phyloP scores from a whole-genome alignment of 2,329 filamentous ascomycete species.

The Podosphaera fusca region DNA sequence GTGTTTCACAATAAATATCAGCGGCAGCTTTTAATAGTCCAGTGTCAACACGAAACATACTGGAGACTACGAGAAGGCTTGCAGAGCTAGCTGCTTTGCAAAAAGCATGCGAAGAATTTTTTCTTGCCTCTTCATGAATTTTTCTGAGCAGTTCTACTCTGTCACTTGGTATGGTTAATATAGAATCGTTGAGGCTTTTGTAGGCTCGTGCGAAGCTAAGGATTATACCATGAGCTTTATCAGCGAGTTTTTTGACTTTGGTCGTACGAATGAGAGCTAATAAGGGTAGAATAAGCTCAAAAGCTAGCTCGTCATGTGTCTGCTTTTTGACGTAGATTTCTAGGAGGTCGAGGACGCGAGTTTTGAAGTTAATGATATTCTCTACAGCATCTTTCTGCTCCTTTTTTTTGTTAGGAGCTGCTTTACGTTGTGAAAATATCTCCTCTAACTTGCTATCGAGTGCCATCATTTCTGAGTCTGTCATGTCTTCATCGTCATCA shows the following conservation, averaged over 20 bases:
- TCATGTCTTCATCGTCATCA: conserved; percentile 65
- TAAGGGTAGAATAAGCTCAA: conserved; percentile 52
- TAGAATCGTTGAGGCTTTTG: conserved; percentile 17
- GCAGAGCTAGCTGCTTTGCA: conserved; percentile 52
- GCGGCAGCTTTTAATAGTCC: conserved; percentile 30
- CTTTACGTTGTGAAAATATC: conserved; percentile 60
- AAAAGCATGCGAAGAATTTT: conserved; percentile 44
- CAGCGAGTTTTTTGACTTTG: conserved; percentile 48
- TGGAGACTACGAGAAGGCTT: conserved; percentile 41
- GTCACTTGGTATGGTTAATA: conserved; percentile 11
- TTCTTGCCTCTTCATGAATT: conserved; percentile 44
- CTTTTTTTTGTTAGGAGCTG: conserved; percentile 47
- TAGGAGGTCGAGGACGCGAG: conserved; percentile 70
- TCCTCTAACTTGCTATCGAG: conserved; percentile 64
- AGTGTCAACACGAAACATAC: conserved; percentile 32
- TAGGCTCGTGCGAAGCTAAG: conserved; percentile 43
- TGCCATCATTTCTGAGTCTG: conserved; percentile 84
- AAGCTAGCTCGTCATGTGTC: conserved; percentile 39
- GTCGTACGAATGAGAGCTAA: conserved; percentile 58
- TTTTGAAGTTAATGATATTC: conserved; percentile 84
- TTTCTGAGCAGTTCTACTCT: conserved; percentile 29
- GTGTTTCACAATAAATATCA: conserved; percentile 38
- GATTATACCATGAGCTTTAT: conserved; percentile 51
- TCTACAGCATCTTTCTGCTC: conserved; percentile 73
- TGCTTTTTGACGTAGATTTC: conserved; percentile 68